Evolutionary conservation across 805 yeast genomes (phyloP).

Genomic region (Lachancea waltii): DNA sequence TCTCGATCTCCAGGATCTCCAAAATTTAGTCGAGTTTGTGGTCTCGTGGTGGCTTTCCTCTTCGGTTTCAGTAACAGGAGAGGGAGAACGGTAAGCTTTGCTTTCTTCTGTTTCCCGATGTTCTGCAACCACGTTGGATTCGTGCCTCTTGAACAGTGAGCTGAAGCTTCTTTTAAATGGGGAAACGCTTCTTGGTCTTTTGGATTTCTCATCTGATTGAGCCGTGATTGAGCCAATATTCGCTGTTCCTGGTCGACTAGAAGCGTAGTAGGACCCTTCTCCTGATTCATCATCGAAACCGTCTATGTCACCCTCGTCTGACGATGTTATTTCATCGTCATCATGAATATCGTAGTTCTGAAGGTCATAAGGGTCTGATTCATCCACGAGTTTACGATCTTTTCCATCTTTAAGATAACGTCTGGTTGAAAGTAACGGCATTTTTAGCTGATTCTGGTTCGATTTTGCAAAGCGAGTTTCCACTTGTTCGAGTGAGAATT

Average conservation of each 20-base stretch:
- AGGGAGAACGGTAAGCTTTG: no score
- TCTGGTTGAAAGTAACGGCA: constrained; percentile 7
- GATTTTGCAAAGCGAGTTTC: not conserved
- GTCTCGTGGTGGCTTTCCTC: not conserved
- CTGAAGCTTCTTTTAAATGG: constrained; percentile 13
- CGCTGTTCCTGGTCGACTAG: constrained; percentile 7
- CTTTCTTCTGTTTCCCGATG: no score
- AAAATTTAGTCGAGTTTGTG: constrained; percentile 10
- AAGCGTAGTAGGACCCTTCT: constrained; percentile 11
- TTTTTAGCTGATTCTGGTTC: not conserved
- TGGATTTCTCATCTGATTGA: constrained; percentile 4
- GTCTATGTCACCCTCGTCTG: constrained; percentile 13
- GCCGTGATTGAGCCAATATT: not conserved
- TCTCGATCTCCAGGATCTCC: constrained; percentile 17
- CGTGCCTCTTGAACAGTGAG: constrained; percentile 14
- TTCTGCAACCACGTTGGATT: no score
- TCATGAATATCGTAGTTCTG: constrained; percentile 11
- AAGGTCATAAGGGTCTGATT: constrained; percentile 3
- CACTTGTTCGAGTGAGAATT: not conserved
- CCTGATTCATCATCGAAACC: constrained; percentile 3
- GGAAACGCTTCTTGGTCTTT: constrained; percentile 12
- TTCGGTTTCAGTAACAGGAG: not conserved
- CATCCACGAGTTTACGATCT: not conserved
- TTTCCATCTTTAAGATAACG: constrained; percentile 1
- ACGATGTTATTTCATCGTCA: constrained; percentile 16